Conservation (phyloP, 345 rosid genomes). For the Pistacia vera region DNA sequence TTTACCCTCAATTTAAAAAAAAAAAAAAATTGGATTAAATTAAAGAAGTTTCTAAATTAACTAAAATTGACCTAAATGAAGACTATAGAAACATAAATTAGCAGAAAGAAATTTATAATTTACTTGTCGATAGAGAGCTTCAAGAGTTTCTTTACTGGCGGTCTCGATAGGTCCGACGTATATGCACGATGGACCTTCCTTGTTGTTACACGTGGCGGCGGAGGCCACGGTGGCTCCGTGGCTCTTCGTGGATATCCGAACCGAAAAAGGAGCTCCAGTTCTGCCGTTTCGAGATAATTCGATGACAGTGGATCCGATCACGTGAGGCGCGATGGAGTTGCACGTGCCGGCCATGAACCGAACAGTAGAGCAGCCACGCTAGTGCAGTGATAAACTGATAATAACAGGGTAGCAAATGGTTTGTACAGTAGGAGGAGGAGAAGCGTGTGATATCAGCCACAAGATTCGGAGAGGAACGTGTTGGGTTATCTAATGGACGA, state of each 20-base stretch:
- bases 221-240: conserved; percentile 41
- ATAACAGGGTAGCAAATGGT: neutral
- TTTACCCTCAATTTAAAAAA: too few species aligned
- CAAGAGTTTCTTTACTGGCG: conserved; percentile 90
- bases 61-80: neutral
- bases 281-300: conserved; percentile 45
- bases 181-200: conserved; percentile 86
- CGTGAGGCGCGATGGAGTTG: conserved; percentile 52
- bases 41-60: neutral
- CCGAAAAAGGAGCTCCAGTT: conserved; percentile 48
- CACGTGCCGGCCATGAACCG: conserved; percentile 70
- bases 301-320: conserved; percentile 40
- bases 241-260: conserved; percentile 46
- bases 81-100: neutral
- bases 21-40: too few species aligned
- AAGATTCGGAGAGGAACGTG: neutral
- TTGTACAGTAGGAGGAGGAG: neutral
- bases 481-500: conserved; percentile 10
- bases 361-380: neutral
- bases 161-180: conserved; percentile 92
- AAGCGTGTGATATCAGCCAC: neutral
- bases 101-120: neutral
- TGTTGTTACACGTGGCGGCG: conserved; percentile 31
- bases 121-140: conserved; percentile 91
- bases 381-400: neutral